Conservation (phyloP, 1,284 basidiomycete genomes). For the Chondrostereum purpureum region DNA sequence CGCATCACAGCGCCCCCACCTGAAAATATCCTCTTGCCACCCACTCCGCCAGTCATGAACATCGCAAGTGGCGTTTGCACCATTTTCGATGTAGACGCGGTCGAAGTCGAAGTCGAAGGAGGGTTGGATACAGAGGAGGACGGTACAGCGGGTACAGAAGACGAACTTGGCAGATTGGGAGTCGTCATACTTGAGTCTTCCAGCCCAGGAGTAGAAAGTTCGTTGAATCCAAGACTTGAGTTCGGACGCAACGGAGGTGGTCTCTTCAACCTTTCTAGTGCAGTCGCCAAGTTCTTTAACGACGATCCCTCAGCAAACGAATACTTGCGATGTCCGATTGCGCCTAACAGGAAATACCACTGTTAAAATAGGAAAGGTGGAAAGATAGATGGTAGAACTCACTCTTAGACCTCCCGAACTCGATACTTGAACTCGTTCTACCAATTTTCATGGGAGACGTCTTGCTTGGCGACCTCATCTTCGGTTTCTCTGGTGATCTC, state of each 20-base stretch:
- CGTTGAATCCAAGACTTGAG: slow-evolving; percentile 59
- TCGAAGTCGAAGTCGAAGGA: not conserved
- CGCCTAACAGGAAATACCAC: not conserved
- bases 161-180: not conserved
- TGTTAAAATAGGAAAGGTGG: not conserved
- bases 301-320: slow-evolving; percentile 22
- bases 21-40: not conserved
- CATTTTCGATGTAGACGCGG: slow-evolving; percentile 1
- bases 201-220: slow-evolving; percentile 9
- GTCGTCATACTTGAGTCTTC: not conserved
- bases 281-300: slow-evolving; percentile 46
- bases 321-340: not conserved
- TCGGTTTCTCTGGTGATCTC: not conserved
- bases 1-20: slow-evolving; percentile 9
- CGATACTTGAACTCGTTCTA: not conserved
- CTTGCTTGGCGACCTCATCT: not conserved
- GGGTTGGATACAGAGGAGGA: not conserved
- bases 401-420: slow-evolving; percentile 1
- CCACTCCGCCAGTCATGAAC: slow-evolving; percentile 8
- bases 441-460: slow-evolving; percentile 1
- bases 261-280: slow-evolving; percentile 55
- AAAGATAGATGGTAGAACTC: not conserved
- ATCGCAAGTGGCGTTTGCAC: slow-evolving; percentile 6
- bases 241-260: slow-evolving; percentile 55
- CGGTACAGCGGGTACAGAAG: not conserved